Conservation (phyloP, 129 eudicot genomes). For the Daucus carota region DNA sequence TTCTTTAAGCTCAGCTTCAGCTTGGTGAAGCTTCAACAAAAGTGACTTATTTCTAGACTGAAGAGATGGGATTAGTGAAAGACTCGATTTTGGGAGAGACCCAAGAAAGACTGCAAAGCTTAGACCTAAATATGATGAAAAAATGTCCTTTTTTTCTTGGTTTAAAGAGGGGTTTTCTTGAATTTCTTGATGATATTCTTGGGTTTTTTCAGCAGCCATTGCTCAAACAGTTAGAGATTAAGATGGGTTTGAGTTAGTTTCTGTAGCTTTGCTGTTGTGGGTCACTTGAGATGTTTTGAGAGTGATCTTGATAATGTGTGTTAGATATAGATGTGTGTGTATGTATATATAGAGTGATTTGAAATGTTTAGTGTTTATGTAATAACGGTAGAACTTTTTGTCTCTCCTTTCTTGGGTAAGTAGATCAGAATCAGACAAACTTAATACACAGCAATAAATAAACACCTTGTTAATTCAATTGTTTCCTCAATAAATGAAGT, state of each 20-base stretch:
- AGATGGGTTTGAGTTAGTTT: neutral
- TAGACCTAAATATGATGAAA: constrained; percentile 56
- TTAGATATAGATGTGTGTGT: neutral
- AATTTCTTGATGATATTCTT: constrained; percentile 15
- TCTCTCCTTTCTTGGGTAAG: neutral
- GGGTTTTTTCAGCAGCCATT: constrained; percentile 24
- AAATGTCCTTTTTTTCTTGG: constrained; percentile 17
- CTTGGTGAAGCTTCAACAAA: constrained; percentile 37
- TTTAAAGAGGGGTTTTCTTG: constrained; percentile 13
- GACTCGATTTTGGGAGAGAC: constrained; percentile 43
- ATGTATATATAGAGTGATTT: neutral
- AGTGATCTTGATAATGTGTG: neutral
- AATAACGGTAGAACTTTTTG: constrained; percentile 1
- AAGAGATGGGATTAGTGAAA: constrained; percentile 41
- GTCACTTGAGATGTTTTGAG: neutral
- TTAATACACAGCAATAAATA: neutral
- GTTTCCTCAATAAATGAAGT: too few relatives aligned
- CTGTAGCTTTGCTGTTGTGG: constrained; percentile 3
- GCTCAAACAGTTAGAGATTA: neutral
- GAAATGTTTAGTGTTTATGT: neutral
- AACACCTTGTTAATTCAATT: too few relatives aligned
- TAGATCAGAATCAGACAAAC: neutral
- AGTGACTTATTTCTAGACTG: constrained; percentile 44
- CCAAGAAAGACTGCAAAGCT: constrained; percentile 67
- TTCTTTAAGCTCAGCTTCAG: constrained; percentile 65